Evolutionary conservation across 2,329 filamentous ascomycete species (phyloP).

Genomic region (Pseudogymnoascus sp.): DNA sequence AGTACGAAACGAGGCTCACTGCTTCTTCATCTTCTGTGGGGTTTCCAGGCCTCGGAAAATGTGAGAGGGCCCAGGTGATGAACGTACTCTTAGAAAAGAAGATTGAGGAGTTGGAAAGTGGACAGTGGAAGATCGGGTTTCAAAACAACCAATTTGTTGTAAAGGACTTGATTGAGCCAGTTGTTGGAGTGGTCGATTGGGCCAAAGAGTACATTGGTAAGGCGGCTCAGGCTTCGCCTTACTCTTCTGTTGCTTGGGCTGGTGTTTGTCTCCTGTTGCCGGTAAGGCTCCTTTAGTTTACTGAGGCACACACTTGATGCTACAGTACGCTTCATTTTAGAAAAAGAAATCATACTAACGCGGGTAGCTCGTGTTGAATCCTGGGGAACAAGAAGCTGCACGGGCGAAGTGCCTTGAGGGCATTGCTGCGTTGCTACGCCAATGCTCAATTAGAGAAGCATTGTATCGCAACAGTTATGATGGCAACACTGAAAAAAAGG

Average conservation of each 20-base stretch:
- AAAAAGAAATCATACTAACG: background rate
- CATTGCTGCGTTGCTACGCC: slow-evolving; percentile 13
- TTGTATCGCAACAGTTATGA: slow-evolving; percentile 13
- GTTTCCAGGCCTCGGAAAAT: background rate
- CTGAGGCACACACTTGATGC: background rate
- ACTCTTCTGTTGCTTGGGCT: slow-evolving; percentile 17
- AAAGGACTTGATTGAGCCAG: slow-evolving; percentile 14
- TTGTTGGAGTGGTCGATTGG: slow-evolving; percentile 15
- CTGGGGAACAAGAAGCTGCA: slow-evolving; percentile 15
- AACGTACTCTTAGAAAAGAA: slow-evolving; percentile 5
- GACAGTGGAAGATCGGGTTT: slow-evolving; percentile 16
- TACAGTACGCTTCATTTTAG: background rate
- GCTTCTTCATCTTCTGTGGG: background rate
- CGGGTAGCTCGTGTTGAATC: slow-evolving; percentile 14
- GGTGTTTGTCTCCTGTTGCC: slow-evolving; percentile 15
- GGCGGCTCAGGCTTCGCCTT: slow-evolving; percentile 13
- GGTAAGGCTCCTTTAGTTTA: background rate
- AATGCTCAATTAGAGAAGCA: slow-evolving; percentile 15
- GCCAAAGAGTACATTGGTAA: slow-evolving; percentile 16
- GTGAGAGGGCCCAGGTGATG: background rate
- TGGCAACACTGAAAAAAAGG: background rate
- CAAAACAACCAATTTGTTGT: slow-evolving; percentile 13
- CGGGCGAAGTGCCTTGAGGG: slow-evolving; percentile 12
- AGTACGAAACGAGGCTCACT: background rate
- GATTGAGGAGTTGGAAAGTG: slow-evolving; percentile 10